Evolutionary conservation across 2,329 filamentous ascomycete genomes (phyloP).

Genomic region (Aspergillus brasiliensis): DNA sequence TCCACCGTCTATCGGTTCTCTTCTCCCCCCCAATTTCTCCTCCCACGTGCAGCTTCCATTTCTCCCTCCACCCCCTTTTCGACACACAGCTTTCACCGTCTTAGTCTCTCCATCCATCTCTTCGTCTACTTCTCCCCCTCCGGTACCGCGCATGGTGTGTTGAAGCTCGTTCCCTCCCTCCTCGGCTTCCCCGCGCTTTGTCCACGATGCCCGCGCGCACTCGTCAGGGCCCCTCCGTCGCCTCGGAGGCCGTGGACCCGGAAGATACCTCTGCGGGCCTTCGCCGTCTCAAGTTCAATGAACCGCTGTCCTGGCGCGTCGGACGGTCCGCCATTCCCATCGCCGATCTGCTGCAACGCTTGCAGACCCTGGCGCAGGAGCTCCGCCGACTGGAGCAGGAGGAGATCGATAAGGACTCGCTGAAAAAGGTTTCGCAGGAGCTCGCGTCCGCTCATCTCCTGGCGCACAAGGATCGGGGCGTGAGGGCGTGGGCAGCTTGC

Average conservation of each 20-base stretch:
- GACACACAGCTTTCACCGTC: neutral
- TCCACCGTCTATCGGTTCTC: neutral
- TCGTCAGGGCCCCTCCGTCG: constrained; percentile 38
- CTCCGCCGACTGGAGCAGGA: constrained; percentile 86
- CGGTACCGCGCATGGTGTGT: constrained; percentile 22
- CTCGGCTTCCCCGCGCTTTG: constrained; percentile 28
- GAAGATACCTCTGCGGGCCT: constrained; percentile 38
- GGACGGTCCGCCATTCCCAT: constrained; percentile 81
- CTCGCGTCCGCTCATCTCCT: constrained; percentile 80
- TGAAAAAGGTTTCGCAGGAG: constrained; percentile 80
- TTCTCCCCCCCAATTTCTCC: neutral
- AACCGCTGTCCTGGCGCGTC: constrained; percentile 86
- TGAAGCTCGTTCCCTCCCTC: constrained; percentile 19
- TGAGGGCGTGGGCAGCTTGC: constrained; percentile 83
- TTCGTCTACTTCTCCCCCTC: neutral
- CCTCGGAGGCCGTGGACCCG: constrained; percentile 33
- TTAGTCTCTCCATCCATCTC: neutral
- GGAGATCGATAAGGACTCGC: constrained; percentile 77
- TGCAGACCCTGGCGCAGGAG: constrained; percentile 80
- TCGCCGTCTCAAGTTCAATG: constrained; percentile 70
- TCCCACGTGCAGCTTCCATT: neutral
- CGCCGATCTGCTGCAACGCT: constrained; percentile 75
- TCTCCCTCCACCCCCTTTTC: neutral
- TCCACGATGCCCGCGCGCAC: constrained; percentile 48
- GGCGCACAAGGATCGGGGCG: constrained; percentile 88